phyloP scores from a whole-genome alignment of 441 rosid species.

The Lagerstroemia fauriei region DNA sequence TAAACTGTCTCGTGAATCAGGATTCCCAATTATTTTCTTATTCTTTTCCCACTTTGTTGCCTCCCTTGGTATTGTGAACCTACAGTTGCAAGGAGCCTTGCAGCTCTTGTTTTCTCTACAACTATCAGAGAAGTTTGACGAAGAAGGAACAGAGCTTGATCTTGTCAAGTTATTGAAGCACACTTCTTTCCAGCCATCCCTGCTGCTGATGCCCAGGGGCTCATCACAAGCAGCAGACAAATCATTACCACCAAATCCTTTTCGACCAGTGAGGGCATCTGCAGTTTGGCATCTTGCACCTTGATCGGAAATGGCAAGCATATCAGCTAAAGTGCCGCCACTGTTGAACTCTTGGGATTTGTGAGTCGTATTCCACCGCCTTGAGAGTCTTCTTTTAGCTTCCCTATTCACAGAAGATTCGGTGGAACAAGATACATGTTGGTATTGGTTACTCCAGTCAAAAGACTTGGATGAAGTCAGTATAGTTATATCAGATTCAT shows the following conservation, averaged over 20 bases:
- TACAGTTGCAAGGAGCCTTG: slow-evolving; percentile 42
- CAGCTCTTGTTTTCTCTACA: slow-evolving; percentile 36
- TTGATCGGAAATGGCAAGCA: slow-evolving; percentile 76
- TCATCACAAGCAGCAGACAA: slow-evolving; percentile 41
- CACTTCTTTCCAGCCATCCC: slow-evolving; percentile 90
- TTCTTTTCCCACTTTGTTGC: slow-evolving; percentile 44
- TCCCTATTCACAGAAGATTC: slow-evolving; percentile 77
- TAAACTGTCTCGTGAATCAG: slow-evolving; percentile 40
- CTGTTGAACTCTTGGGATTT: slow-evolving; percentile 53
- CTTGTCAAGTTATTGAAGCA: slow-evolving; percentile 43
- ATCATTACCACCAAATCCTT: slow-evolving; percentile 37
- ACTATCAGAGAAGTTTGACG: slow-evolving; percentile 45
- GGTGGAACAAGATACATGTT: slow-evolving; percentile 46
- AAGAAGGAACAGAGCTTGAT: slow-evolving; percentile 68
- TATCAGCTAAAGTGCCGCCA: slow-evolving; percentile 81
- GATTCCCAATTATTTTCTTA: slow-evolving; percentile 47
- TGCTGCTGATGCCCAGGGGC: slow-evolving; percentile 91
- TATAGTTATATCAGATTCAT: slow-evolving; percentile 57
- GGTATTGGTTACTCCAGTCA: slow-evolving; percentile 42
- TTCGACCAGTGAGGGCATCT: slow-evolving; percentile 37
- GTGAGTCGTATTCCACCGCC: slow-evolving; percentile 89
- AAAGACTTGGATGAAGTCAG: slow-evolving; percentile 43
- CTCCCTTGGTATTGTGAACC: slow-evolving; percentile 50
- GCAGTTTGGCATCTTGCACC: slow-evolving; percentile 49
- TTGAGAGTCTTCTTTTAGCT: slow-evolving; percentile 86